A percentile compares a stretch with the other conserved stretches of the same genome.
Evolutionary conservation across 441 rosid genomes (phyloP).

Genomic region (Kokia cookei): DNA sequence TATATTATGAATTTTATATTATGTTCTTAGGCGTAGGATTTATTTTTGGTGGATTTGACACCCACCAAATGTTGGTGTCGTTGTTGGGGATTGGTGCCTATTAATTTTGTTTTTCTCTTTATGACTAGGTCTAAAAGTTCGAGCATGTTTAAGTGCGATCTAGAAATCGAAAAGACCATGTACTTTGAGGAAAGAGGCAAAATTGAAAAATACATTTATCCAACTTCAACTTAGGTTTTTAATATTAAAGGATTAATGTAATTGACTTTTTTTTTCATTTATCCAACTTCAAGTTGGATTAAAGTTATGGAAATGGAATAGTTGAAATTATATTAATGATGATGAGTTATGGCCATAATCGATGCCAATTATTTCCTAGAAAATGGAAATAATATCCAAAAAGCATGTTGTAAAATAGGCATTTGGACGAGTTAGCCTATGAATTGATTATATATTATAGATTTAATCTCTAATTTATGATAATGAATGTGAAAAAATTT

Average conservation of each 20-base stretch:
- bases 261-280: not conserved
- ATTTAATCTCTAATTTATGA: not conserved
- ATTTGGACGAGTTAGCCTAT: not conserved
- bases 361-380: not conserved
- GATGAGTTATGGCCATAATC: not conserved
- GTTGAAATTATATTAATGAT: too few species aligned
- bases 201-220: not conserved
- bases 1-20: too few species aligned
- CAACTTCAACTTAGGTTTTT: not conserved
- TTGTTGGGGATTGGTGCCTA: not conserved
- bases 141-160: not conserved
- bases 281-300: not conserved
- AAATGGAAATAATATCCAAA: not conserved
- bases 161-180: not conserved
- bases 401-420: not conserved
- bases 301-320: not conserved
- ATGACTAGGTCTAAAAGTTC: not conserved
- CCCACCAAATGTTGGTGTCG: not conserved
- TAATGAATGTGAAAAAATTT: not conserved
- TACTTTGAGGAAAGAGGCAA: not conserved
- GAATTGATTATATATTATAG: not conserved
- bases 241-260: not conserved
- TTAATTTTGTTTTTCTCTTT: not conserved
- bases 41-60: not conserved
- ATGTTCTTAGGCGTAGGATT: not conserved